Conservation (phyloP, 805 yeast species). For the Candida ascalaphidarum region DNA sequence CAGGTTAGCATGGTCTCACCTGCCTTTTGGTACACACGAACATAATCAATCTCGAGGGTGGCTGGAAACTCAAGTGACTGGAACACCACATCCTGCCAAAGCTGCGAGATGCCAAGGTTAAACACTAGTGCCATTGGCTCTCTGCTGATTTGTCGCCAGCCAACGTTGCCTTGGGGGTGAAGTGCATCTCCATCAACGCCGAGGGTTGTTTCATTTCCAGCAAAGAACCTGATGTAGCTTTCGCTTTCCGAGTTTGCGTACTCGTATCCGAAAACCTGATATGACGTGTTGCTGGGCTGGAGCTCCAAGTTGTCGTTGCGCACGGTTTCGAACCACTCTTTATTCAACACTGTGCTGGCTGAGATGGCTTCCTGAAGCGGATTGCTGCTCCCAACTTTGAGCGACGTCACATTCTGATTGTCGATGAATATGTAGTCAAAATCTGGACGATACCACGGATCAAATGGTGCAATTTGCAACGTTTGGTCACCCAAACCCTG, state of each 20-base stretch:
- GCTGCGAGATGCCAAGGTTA: conserved; percentile 11
- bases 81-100: conserved; percentile 13
- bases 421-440: conserved; percentile 9
- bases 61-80: conserved; percentile 9
- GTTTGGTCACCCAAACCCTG: conserved; percentile 12
- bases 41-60: conserved; percentile 8
- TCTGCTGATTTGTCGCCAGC: conserved; percentile 7
- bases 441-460: conserved; percentile 12
- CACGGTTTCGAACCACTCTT: conserved; percentile 11
- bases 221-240: conserved; percentile 12
- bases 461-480: conserved; percentile 11
- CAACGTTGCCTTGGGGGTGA: conserved; percentile 12
- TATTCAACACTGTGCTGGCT: conserved; percentile 9
- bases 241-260: conserved; percentile 7
- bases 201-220: conserved; percentile 9
- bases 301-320: too few relatives aligned
- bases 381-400: conserved; percentile 12
- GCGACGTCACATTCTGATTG: conserved; percentile 7
- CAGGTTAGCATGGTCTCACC: conserved; percentile 10
- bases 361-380: conserved; percentile 12
- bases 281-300: too few relatives aligned
- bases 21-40: conserved; percentile 10
- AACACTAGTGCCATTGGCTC: conserved; percentile 12
- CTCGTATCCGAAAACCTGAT: conserved; percentile 10
- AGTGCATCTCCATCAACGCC: conserved; percentile 10